phyloP scores from a whole-genome alignment of 805 yeast genomes.

The Schwanniomyces yamadae region DNA sequence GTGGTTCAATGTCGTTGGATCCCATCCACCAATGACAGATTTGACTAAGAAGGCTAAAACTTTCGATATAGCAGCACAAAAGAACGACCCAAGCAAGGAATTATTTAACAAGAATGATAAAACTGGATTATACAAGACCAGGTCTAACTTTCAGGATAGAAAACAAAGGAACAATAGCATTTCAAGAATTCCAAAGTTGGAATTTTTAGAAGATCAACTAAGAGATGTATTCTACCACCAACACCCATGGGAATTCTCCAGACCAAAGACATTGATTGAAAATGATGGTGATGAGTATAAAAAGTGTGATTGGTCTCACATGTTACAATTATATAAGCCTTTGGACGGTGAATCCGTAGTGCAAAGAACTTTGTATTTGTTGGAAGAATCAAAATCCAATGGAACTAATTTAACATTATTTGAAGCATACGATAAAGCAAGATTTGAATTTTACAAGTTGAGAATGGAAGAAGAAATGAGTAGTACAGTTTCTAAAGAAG shows the following conservation, averaged over 20 bases:
- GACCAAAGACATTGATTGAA: slow-evolving; percentile 83
- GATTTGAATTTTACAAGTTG: slow-evolving; percentile 83
- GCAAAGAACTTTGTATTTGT: slow-evolving; percentile 43
- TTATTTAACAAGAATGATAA: slow-evolving; percentile 18
- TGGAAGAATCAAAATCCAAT: slow-evolving; percentile 22
- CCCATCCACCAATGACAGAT: slow-evolving; percentile 74
- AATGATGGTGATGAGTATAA: slow-evolving; percentile 58
- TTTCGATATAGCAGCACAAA: slow-evolving; percentile 22
- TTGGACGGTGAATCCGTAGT: slow-evolving; percentile 78
- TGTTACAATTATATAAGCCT: slow-evolving; percentile 69
- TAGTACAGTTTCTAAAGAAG: slow-evolving; percentile 72
- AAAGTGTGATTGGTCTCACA: slow-evolving; percentile 72
- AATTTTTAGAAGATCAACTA: slow-evolving; percentile 73
- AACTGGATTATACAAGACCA: slow-evolving; percentile 44
- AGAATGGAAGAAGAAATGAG: slow-evolving; percentile 84
- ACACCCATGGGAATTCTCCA: slow-evolving; percentile 97
- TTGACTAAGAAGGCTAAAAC: slow-evolving; percentile 47
- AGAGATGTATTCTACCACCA: slow-evolving; percentile 82
- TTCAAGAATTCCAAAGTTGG: slow-evolving; percentile 52
- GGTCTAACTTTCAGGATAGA: slow-evolving; percentile 37
- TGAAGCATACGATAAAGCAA: slow-evolving; percentile 81
- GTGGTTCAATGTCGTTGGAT: slow-evolving; percentile 85
- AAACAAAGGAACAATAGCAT: slow-evolving; percentile 39
- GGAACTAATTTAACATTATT: slow-evolving; percentile 33
- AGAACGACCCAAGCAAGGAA: slow-evolving; percentile 26